These are phyloP conservation scores for Boletus coccyginus DNA, from an alignment of 768 basidiomycete species.

Conservation along the genomic window DNA sequence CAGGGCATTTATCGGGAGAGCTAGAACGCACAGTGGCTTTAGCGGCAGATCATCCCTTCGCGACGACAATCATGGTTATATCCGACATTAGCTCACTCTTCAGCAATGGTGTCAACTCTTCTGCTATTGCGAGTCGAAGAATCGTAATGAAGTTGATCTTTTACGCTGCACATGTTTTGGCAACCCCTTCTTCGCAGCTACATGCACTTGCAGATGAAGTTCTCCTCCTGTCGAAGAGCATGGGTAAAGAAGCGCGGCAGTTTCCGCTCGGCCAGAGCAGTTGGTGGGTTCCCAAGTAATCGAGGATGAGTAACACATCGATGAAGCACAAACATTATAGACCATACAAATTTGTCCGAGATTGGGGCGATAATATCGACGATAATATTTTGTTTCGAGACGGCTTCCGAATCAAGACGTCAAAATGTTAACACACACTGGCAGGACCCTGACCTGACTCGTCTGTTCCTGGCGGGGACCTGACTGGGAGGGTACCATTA, in stretches of 20 bases:
- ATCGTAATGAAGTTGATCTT: constrained; percentile 62
- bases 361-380: not conserved
- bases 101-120: not conserved
- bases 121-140: constrained; percentile 2
- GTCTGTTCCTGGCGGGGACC: not conserved
- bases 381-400: not conserved
- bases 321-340: not conserved
- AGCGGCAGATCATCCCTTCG: constrained; percentile 13
- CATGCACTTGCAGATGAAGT: constrained; percentile 43
- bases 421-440: not conserved
- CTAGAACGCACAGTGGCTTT: not conserved
- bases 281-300: not conserved
- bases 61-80: constrained; percentile 21
- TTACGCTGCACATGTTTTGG: constrained; percentile 62
- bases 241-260: constrained; percentile 21
- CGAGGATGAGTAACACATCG: not conserved
- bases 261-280: not conserved
- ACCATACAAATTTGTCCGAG: not conserved
- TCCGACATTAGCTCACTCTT: constrained; percentile 29
- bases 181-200: constrained; percentile 44
- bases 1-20: not conserved
- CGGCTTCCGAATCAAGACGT: not conserved
- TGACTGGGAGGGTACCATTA: constrained; percentile 24
- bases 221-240: constrained; percentile 22
- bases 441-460: not conserved